Evolutionary conservation across 768 basidiomycete species (phyloP), one percentile per base, ranked within the genome.

Genomic region (Mycena amicta): DNA sequence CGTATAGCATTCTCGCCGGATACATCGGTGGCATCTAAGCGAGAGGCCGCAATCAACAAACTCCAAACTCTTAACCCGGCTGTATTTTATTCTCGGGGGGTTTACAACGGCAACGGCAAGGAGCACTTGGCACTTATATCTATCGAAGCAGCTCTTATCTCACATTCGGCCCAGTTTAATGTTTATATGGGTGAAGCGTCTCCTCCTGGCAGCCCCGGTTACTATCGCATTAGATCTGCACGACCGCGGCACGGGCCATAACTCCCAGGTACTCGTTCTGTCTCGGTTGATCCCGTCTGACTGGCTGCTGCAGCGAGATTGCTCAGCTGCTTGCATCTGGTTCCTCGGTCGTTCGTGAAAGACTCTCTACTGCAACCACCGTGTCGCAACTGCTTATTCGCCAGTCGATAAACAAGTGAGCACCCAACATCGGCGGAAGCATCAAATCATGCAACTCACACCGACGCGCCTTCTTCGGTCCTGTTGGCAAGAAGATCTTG

Each of bases 91-190:
- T 80, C 80, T 0, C 75, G 73, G 15, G 70, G 74, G 3, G 63
- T 84, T 4, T 85, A 80, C 54, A 83, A 85, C 50, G 77, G 82
- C 0, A 71, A 71, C 3, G 71, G n/a, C n/a, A n/a, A n/a, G n/a
- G n/a, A n/a, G n/a, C n/a, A n/a, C n/a, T n/a, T n/a, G 72, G 0
- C 75, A 83, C 0, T 65, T 80, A 0, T 85, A 79, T 33, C 70
- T 77, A 0, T 71, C 77, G 0, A 62, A 54, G 3, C 50, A 71
- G 1, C 8, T 37, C 33, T 37, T 18, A 37, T 18, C 33, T 56
- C 37, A 54, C 26, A 26, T 13, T 45, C 46, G 23, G 55, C 12
- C 20, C 45, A 79, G 79, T 78, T 75, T 33, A 60, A 63, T 2
- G 75, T 80, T 25, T 66, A 64, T 31, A 69, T 80, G 66, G 60